These are phyloP conservation scores for Xylaria sp. DNA, from an alignment of 2,329 filamentous ascomycete genomes.

Conservation along the genomic window DNA sequence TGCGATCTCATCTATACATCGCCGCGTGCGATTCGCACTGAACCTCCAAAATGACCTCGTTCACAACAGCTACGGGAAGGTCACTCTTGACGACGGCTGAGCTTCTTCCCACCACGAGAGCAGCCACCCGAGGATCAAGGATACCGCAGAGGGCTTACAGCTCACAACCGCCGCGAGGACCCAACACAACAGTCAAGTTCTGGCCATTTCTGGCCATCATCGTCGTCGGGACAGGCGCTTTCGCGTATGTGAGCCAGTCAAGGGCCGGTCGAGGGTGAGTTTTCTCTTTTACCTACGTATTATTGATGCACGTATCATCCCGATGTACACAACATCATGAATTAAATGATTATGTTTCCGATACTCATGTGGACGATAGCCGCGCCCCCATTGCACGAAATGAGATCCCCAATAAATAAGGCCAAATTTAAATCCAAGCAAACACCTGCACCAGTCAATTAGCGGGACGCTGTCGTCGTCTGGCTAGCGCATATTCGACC, in stretches of 20 bases:
- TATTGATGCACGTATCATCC: no score
- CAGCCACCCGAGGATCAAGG: background rate
- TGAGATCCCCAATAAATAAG: conserved; percentile 28
- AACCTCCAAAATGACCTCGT: conserved; percentile 11
- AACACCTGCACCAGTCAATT: background rate
- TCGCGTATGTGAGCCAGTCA: conserved; percentile 56
- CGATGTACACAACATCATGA: no score
- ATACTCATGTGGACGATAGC: conserved; percentile 22
- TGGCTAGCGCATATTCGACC: background rate
- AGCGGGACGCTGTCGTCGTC: background rate
- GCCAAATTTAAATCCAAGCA: no score
- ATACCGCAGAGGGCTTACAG: conserved; percentile 47
- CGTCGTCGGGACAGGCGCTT: conserved; percentile 54
- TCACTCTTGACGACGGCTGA: background rate
- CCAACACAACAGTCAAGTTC: conserved; percentile 55
- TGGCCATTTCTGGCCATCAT: conserved; percentile 63
- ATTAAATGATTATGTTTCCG: background rate
- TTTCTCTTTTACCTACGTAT: background rate
- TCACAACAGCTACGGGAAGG: background rate
- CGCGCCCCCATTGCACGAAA: conserved; percentile 28
- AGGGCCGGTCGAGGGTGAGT: conserved; percentile 57
- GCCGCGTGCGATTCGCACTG: background rate
- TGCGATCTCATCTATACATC: background rate
- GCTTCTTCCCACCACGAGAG: conserved; percentile 2
- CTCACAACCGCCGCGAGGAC: conserved; percentile 45